Base-by-base conservation (phyloP, 2,329 filamentous ascomycete species). In the Alternaria viburni region DNA sequence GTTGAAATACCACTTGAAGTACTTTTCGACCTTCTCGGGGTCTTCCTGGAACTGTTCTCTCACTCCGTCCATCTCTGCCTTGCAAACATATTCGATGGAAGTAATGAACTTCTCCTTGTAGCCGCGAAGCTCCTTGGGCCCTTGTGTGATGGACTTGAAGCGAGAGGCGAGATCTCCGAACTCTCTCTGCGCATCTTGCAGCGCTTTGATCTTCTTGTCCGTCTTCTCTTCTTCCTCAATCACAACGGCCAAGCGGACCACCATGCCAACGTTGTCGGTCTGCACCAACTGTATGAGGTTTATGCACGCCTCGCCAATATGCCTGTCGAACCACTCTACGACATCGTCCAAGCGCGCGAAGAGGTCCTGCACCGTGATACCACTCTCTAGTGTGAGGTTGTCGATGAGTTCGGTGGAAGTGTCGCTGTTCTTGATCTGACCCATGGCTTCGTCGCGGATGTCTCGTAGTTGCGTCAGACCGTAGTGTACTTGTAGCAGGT, bases 181-280 rank as follows among this genome's bases (percentile, higher is more conserved):
- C 76, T 98, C 95, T 74, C 93, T 93, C 78, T 98, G 90, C 0
- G 96, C 96, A 73, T 98, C 95, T 77, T 97, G 94, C 67, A 99
- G 84, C 3, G 96, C 96, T 75, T 92, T 87, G 25, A 97, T 93
- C 69, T 94, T 91, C 80, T 93, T 91, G 79, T 99, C 96, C 74
- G 94, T 97, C 85, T 94, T 96, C 84, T 99, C 96, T 80, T 99
- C 96, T 30, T 94, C 93, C 77, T 97, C 92, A 67, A 99, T 94
- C 59, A 99, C 90, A 64, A 98, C 86, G 10, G 95, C 96, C 67
- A 99, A 87, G 47, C 96, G 89, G 50, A 98, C 96, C 12, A 99
- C 92, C 75, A 98, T 86, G 36, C 93, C 91, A 69, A 92, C 91
- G 76, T 97, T 97, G 65, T 94, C 94, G 44, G 90, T 87, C 72